A percentile compares a stretch with the other conserved stretches of the same genome.
Evolutionary conservation across 495 filamentous ascomycete species (phyloP).

Genomic region (Penicillium psychrofluorescens): DNA sequence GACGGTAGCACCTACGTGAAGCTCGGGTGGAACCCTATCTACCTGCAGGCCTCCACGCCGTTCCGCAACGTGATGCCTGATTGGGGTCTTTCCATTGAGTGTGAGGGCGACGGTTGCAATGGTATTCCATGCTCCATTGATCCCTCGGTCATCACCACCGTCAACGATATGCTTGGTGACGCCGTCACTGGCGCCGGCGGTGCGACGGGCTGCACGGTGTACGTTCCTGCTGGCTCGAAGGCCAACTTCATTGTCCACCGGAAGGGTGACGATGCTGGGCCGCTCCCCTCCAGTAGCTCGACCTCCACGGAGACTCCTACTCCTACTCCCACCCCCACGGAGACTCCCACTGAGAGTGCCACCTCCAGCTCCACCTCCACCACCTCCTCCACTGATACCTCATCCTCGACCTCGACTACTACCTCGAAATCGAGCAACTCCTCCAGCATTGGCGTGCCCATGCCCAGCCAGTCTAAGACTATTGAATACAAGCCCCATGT

Average conservation of each 20-base stretch:
- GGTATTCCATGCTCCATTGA: conserved; percentile 71
- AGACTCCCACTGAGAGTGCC: conserved; percentile 8
- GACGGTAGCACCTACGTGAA: conserved; percentile 65
- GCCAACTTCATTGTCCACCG: conserved; percentile 65
- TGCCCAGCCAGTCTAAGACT: conserved; percentile 15
- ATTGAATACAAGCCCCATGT: conserved; percentile 29
- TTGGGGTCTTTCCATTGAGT: conserved; percentile 67
- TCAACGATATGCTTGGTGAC: conserved; percentile 53
- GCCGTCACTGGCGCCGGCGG: conserved; percentile 55
- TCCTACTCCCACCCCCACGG: conserved; percentile 7
- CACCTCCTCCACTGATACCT: conserved; percentile 17
- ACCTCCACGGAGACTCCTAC: conserved; percentile 8
- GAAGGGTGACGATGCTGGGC: conserved; percentile 17
- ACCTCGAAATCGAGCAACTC: conserved; percentile 7
- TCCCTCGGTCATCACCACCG: conserved; percentile 44
- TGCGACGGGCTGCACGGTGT: conserved; percentile 73
- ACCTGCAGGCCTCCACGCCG: conserved; percentile 47
- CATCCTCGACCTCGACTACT: conserved; percentile 14
- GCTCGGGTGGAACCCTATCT: conserved; percentile 78
- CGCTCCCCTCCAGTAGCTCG: conserved; percentile 10
- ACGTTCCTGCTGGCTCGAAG: conserved; percentile 57
- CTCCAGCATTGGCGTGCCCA: conserved; percentile 3
- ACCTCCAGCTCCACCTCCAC: conserved; percentile 18
- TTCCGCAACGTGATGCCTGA: conserved; percentile 52
- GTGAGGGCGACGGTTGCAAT: conserved; percentile 58